A percentile compares a stretch with the other conserved stretches of the same genome.
Conservation (phyloP, 331 rosid species). For the Pyracantha coccinea region DNA sequence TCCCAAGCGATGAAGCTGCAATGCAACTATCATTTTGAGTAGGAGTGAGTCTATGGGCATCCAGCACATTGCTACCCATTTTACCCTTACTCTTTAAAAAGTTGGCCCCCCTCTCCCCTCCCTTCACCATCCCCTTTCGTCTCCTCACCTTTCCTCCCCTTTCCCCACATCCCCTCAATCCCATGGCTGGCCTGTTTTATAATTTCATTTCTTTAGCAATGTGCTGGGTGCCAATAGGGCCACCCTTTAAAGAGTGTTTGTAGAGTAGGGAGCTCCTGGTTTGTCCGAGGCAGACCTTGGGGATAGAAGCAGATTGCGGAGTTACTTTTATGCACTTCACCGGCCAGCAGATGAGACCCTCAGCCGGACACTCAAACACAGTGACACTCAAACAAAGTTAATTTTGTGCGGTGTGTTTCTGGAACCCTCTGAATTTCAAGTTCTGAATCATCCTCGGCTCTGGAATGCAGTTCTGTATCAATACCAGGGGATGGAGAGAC, state of each 20-base stretch:
- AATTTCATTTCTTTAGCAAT: neutral
- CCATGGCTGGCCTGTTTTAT: neutral
- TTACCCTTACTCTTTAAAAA: neutral
- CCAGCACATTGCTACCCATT: neutral
- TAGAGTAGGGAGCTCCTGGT: neutral
- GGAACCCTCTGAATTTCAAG: neutral
- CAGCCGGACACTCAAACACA: neutral
- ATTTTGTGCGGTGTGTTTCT: neutral
- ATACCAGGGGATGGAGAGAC: neutral
- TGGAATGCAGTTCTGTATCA: constrained; percentile 3
- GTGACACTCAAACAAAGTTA: neutral
- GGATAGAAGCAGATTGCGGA: neutral
- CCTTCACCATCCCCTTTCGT: neutral
- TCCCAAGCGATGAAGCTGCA: constrained; percentile 13
- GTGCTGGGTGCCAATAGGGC: constrained; percentile 3
- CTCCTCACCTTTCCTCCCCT: neutral
- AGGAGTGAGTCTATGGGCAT: neutral
- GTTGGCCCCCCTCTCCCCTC: neutral
- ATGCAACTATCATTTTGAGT: constrained; percentile 12
- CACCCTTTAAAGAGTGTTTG: neutral
- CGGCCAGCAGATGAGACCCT: neutral
- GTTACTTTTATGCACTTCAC: neutral
- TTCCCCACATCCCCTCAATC: neutral
- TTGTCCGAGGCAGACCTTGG: neutral
- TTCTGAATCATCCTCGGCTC: neutral